These are phyloP conservation scores for Rhizopogon roseolus DNA, from an alignment of 768 basidiomycete genomes.

Conservation along the genomic window DNA sequence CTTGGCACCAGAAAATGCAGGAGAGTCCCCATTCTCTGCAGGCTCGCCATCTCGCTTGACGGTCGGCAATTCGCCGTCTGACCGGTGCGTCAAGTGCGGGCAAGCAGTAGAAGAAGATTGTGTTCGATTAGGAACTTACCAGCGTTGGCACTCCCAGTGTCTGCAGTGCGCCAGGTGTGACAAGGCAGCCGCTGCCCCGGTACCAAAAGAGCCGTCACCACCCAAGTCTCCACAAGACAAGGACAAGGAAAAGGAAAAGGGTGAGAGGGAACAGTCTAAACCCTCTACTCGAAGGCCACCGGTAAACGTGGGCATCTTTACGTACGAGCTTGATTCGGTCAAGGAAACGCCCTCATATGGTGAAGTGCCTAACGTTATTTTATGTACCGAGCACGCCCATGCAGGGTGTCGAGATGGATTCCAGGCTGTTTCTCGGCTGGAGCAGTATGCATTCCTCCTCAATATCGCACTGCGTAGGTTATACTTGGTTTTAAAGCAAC, in stretches of 20 bases:
- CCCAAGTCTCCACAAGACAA: constrained; percentile 49
- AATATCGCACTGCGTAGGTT: constrained; percentile 92
- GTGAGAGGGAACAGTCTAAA: constrained; percentile 47
- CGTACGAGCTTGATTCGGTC: constrained; percentile 67
- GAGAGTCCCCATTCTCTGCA: constrained; percentile 71
- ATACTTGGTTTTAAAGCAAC: constrained; percentile 81
- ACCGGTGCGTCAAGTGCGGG: constrained; percentile 86
- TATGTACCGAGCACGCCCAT: constrained; percentile 76
- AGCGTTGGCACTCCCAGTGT: constrained; percentile 95
- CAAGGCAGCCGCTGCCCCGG: constrained; percentile 62
- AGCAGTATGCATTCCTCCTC: constrained; percentile 95
- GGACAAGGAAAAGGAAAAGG: constrained; percentile 36
- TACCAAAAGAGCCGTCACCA: constrained; percentile 50
- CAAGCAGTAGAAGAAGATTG: constrained; percentile 97
- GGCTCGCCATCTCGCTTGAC: constrained; percentile 42
- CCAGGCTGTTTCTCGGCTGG: constrained; percentile 86
- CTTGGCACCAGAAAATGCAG: constrained; percentile 86
- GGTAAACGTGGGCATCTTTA: constrained; percentile 75
- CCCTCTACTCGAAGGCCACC: constrained; percentile 66
- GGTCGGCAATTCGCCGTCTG: constrained; percentile 74
- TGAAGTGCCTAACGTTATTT: constrained; percentile 65
- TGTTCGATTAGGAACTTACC: constrained; percentile 90
- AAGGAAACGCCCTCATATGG: constrained; percentile 69
- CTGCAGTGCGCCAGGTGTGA: constrained; percentile 82
- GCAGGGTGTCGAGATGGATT: constrained; percentile 69